Evolutionary conservation across 257 asterid species (phyloP), one percentile per base, ranked within the genome.

Genomic region (Solanum peruvianum): DNA sequence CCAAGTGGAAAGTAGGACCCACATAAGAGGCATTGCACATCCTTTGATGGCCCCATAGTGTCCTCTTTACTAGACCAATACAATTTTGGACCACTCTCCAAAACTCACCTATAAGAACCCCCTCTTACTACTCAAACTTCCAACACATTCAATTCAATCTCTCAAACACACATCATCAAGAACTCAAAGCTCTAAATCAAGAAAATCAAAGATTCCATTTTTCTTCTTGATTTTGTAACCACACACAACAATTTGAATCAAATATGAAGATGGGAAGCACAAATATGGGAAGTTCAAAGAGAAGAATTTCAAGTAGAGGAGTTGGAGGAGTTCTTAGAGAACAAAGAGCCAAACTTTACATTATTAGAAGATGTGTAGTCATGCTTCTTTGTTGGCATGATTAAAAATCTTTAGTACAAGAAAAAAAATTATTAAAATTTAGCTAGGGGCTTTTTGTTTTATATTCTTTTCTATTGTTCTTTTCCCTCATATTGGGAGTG

Each of bases 301-400:
- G 96, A 76, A 94, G 94, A 76, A 88, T 91, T 64, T 90, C 96
- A 5, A 94, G 95, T 90, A 92, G 96, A 90, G 95, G 98, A n/a
- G 90, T 95, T n/a, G 96, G 96, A 87, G 95, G 96, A 29, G 95
- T 93, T 31, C 92, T 95, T 0, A 92, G 94, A 84, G 95, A 95
- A 86, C 98, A 95, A 88, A 94, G 96, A 87, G 96, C 98, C 27
- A 93, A 90, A 86, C 97, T 95, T 25, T 95, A 95, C 89, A 95
- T 95, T 86, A 95, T 95, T 16, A 89, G 93, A 47, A 90, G 98
- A 87, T 95, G 98, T 73, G 97, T 95, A 0, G 97, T 95, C 78
- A 95, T 95, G 98, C 98, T 95, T 31, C 96, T 95, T 70, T 95
- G 98, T 87, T 95, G 95, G 91, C 98, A 91, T 89, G 93, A 91